Evolutionary conservation across 768 basidiomycete species (phyloP).

Genomic region (Neoboletus brunneissimus): DNA sequence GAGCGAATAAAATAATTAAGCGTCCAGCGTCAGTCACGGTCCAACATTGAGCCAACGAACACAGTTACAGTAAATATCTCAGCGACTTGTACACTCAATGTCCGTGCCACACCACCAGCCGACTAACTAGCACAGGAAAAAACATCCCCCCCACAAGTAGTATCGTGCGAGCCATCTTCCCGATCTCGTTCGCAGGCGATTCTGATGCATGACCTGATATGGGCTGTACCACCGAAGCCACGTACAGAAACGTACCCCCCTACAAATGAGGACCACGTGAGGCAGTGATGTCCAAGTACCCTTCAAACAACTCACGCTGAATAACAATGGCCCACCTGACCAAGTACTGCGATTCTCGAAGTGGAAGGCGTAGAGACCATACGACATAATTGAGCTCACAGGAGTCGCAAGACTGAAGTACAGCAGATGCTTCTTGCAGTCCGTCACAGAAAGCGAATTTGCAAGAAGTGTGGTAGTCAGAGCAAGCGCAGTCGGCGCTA

Average conservation of each 20-base stretch:
- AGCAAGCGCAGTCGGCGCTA: slow-evolving; percentile 90
- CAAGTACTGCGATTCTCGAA: slow-evolving; percentile 43
- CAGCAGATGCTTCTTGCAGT: slow-evolving; percentile 72
- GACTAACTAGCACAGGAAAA: slow-evolving; percentile 59
- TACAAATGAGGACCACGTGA: slow-evolving; percentile 28
- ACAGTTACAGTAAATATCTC: background rate
- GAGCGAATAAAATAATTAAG: background rate
- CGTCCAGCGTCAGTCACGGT: background rate
- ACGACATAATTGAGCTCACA: slow-evolving; percentile 74
- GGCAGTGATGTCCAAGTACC: background rate
- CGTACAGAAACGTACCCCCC: slow-evolving; percentile 95
- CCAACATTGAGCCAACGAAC: background rate
- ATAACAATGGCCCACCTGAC: slow-evolving; percentile 75
- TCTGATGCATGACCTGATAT: slow-evolving; percentile 49
- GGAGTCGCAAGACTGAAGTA: slow-evolving; percentile 87
- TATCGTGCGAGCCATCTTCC: slow-evolving; percentile 43
- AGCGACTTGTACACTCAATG: slow-evolving; percentile 30
- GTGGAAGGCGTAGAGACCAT: slow-evolving; percentile 53
- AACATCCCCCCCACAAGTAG: slow-evolving; percentile 69
- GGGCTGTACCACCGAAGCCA: slow-evolving; percentile 86
- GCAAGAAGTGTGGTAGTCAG: slow-evolving; percentile 83
- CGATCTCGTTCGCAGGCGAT: slow-evolving; percentile 39
- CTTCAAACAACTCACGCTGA: slow-evolving; percentile 60
- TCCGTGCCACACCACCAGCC: slow-evolving; percentile 61
- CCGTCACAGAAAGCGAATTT: slow-evolving; percentile 59